Percentiles rank a stretch among this genome's conserved stretches.
Conservation (phyloP, 2,329 filamentous ascomycete genomes). For the Fonsecaea monophora region DNA sequence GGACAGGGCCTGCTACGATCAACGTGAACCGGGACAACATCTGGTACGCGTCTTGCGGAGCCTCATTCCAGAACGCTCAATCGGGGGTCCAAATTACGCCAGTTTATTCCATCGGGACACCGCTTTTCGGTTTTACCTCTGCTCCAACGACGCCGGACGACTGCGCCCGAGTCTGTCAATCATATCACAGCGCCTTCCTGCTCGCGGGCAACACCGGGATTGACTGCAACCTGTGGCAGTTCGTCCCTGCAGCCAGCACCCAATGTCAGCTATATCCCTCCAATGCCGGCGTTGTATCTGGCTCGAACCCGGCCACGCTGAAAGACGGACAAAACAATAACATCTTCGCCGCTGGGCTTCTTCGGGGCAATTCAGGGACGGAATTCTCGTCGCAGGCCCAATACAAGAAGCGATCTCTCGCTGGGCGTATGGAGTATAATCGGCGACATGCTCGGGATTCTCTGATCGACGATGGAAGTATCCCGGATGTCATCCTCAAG, state of each 20-base stretch:
- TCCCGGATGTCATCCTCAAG: neutral
- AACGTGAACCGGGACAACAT: constrained; percentile 1
- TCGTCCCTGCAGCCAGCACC: neutral
- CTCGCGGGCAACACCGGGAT: neutral
- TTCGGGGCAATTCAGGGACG: constrained; percentile 10
- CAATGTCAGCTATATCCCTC: neutral
- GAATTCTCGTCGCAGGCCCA: constrained; percentile 3
- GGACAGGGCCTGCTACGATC: constrained; percentile 9
- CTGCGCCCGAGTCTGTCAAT: constrained; percentile 27
- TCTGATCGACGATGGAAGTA: constrained; percentile 3
- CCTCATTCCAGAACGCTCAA: constrained; percentile 14
- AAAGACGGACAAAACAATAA: neutral
- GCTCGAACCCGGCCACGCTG: neutral
- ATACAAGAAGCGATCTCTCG: constrained; percentile 27
- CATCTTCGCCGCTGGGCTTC: constrained; percentile 21
- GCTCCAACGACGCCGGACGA: constrained; percentile 21
- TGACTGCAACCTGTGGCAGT: constrained; percentile 12
- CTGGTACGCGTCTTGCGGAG: constrained; percentile 21
- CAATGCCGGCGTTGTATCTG: neutral
- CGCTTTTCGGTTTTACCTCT: neutral
- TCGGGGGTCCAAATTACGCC: neutral
- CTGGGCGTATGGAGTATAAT: neutral
- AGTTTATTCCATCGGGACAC: neutral
- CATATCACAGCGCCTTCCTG: neutral
- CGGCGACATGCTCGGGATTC: constrained; percentile 22